Percentiles rank a stretch among this genome's conserved stretches.
Evolutionary conservation across 306 rosid genomes (phyloP).

Genomic region (Quercus glauca): DNA sequence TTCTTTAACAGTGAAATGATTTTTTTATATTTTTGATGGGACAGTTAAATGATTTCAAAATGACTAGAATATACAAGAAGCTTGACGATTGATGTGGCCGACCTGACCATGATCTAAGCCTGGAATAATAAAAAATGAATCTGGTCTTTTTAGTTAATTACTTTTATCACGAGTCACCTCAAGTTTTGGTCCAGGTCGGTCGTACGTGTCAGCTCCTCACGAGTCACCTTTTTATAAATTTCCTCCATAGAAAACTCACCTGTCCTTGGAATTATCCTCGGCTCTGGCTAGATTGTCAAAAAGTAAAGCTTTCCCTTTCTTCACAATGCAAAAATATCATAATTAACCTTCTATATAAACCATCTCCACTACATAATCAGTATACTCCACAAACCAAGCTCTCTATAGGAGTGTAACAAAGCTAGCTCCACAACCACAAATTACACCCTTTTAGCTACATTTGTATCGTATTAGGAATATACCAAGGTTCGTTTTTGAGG

Average conservation of each 20-base stretch:
- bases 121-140: neutral
- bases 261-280: conserved; percentile 7
- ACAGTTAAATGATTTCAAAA: neutral
- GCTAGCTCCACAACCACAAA: too few relatives aligned
- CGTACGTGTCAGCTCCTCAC: conserved; percentile 33
- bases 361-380: neutral
- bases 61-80: too few relatives aligned
- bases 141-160: neutral
- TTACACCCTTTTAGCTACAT: too few relatives aligned
- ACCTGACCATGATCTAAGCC: neutral
- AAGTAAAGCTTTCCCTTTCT: neutral
- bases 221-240: conserved; percentile 15
- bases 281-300: conserved; percentile 8
- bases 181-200: conserved; percentile 36
- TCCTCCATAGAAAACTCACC: conserved; percentile 30
- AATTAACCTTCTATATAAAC: conserved; percentile 23
- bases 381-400: neutral
- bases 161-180: neutral
- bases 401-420: too few relatives aligned
- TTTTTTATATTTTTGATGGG: too few relatives aligned
- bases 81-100: conserved; percentile 8
- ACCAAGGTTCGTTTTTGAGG: too few relatives aligned
- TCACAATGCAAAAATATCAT: neutral
- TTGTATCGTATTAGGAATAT: too few relatives aligned
- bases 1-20: too few relatives aligned